Evolutionary conservation across 306 rosid genomes (phyloP).

Genomic region (Dryas drummondii): DNA sequence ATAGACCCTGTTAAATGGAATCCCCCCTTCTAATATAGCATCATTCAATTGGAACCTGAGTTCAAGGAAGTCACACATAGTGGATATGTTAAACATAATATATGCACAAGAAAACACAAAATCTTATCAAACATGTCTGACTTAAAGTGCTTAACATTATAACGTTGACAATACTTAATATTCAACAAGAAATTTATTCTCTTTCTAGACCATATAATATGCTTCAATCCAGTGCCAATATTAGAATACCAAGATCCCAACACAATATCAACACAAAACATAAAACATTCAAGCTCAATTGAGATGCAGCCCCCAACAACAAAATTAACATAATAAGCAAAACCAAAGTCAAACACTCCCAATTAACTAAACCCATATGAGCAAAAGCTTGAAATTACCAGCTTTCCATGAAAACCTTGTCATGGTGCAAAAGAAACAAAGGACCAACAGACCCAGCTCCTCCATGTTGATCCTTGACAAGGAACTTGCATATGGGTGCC

Average conservation of each 20-base stretch:
- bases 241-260: background rate
- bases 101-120: too few relatives aligned
- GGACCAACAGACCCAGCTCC: constrained; percentile 25
- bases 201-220: background rate
- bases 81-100: background rate
- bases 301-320: background rate
- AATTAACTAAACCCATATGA: background rate
- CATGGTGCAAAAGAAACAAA: constrained; percentile 22
- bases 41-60: constrained; percentile 30
- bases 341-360: too few relatives aligned
- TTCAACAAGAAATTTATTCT: background rate
- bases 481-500: constrained; percentile 17
- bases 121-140: background rate
- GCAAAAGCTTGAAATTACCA: constrained; percentile 7
- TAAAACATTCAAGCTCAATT: background rate
- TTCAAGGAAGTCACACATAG: background rate
- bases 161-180: background rate
- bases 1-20: constrained; percentile 24
- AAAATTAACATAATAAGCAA: too few relatives aligned
- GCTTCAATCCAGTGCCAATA: background rate
- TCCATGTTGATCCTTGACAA: constrained; percentile 9
- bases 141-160: background rate
- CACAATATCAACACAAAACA: background rate
- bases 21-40: constrained; percentile 26
- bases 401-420: constrained; percentile 26